Base-by-base conservation (phyloP, 805 yeast species). In the Schwanniomyces vanrijiae region DNA sequence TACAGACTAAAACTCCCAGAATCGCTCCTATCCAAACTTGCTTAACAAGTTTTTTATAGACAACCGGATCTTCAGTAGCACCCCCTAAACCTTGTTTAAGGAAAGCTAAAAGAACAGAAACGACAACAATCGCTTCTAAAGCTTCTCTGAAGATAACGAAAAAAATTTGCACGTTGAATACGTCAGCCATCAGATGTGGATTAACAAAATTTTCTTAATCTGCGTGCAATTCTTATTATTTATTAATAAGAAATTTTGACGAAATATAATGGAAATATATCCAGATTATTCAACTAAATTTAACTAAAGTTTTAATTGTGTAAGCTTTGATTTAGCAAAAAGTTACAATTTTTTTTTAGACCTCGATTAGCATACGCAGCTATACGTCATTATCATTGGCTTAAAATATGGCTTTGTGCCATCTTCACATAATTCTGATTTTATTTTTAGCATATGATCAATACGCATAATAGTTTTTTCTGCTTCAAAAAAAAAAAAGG, bases 101-200 rank as follows among this genome's bases (percentile, higher is more conserved):
- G 73, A 92, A 92, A 28, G 98, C 95, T 48, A 92, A 76, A 53
- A 92, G 75, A 40, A 92, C 97, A 8, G 98, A 90, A 52, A 94
- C 86, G 53, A 92, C 87, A 55, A 92, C 81, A 45, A 90, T 84
- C 14, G 98, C 99, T 72, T 92, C 99, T 53, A 92, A 75, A 44
- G 95, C 76, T 74, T 92, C 99, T 77, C 99, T 86, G 67, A 92
- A 86, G 49, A 90, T 94, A 55, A 91, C 86, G 71, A 90, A 89
- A 76, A 90, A 90, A 51, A 90, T 84, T 56, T 81, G 84, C 37
- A 81, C 84, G 60, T 84, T 81, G 66, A 86, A 86, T 33, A 85
- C 86, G 69, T 76, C 61, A 33, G 45, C 48, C 51, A 48, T 49
- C n/a, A 43, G 42, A 37, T 10, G 3, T 25, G 13, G 11, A 25